phyloP scores from a whole-genome alignment of 805 yeast genomes.

The Barnettozyma sucrosica region DNA sequence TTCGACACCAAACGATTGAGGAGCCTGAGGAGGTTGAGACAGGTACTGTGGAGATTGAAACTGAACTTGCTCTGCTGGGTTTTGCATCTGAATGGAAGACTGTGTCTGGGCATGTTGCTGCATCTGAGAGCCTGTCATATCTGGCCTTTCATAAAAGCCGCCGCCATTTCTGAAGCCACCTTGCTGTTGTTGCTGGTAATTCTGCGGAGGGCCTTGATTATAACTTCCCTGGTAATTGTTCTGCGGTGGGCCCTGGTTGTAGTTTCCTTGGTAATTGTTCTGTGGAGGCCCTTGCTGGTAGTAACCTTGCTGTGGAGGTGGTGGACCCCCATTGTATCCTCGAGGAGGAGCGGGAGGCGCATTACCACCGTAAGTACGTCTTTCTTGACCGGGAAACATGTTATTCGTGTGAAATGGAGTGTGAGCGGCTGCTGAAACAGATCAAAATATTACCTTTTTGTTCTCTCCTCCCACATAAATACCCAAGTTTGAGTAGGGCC shows the following conservation, averaged over 20 bases:
- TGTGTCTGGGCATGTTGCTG: slow-evolving; percentile 4
- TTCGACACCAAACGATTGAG: slow-evolving; percentile 18
- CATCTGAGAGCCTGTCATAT: background rate
- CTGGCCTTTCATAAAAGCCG: background rate
- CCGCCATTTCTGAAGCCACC: background rate
- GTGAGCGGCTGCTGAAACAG: too few relatives aligned
- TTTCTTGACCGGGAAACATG: background rate
- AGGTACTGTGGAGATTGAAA: slow-evolving; percentile 9
- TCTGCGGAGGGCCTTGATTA: background rate
- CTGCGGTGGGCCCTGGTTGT: background rate
- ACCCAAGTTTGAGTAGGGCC: too few relatives aligned
- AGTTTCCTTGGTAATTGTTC: background rate
- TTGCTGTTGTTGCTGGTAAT: background rate
- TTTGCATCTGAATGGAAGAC: slow-evolving; percentile 6
- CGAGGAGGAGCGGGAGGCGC: background rate
- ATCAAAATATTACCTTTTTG: too few relatives aligned
- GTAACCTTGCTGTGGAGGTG: background rate
- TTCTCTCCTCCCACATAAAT: too few relatives aligned
- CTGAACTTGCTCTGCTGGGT: background rate
- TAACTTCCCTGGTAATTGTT: background rate
- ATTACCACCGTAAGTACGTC: background rate
- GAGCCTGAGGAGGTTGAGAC: slow-evolving; percentile 8
- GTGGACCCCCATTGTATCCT: background rate
- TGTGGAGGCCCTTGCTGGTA: background rate
- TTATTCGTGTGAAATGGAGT: too few relatives aligned